Base-by-base conservation (phyloP, 306 rosid species). In the Prinsepia uniflora region DNA sequence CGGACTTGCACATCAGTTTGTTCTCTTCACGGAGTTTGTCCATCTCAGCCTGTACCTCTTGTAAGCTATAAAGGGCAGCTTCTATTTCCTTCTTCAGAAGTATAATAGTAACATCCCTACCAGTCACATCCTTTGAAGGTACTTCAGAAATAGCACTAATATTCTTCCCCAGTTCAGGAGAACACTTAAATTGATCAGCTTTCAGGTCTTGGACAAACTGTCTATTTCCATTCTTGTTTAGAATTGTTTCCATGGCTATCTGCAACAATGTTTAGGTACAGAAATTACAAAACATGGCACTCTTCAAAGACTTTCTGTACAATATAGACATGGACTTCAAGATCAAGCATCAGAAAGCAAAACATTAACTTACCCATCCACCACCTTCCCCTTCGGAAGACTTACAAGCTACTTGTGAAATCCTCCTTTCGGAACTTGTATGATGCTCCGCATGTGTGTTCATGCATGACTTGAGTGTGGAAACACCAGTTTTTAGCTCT, bases 81-180 rank as follows among this genome's bases (percentile, higher is more conserved):
- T 84, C 94, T 65, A 93, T 87, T 82, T 90, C 97, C 80, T 83
- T 88, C 81, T 85, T 90, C 80, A 93, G 70, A 71, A 93, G 98
- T 40, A 74, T 36, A 75, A 93, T 85, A 63, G 93, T 84, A 56
- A 34, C 76, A 76, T 90, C 97, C 76, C 82, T 84, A 73, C 83
- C 80, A 75, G 45, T 42, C n/a, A 10, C 80, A 49, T 79, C 76
- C 82, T 74, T 74, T 79, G 50, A 54, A 63, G 74, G 47, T 42
- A 65, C 68, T 76, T 61, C 46, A 57, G 84, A 76, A 58, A 14
- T 34, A 63, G 30, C n/a, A 24, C 67, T 20, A 40, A 48, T 72
- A 36, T 66, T 59, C 75, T 82, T 79, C 54, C 53, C 76, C 67
- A 59, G 43, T 57, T 78, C 59, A 69, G 15, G 74, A 65, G 87